These are phyloP conservation scores for Leonotis leonurus DNA, from an alignment of 257 asterid genomes.

Conservation along the genomic window DNA sequence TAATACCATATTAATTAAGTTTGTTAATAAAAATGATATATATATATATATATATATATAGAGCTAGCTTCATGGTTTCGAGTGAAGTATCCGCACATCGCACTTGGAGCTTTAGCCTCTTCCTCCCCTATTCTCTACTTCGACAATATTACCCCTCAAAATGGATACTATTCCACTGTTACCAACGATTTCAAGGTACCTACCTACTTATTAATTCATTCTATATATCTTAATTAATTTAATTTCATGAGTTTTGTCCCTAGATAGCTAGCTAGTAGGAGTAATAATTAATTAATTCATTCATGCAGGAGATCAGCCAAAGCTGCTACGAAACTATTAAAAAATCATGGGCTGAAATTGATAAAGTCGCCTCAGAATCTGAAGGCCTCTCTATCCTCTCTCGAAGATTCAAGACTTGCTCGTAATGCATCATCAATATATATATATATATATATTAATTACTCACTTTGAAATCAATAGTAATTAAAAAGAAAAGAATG, in stretches of 20 bases:
- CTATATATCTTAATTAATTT: too few relatives aligned
- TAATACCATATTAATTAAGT: too few relatives aligned
- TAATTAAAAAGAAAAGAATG: too few relatives aligned
- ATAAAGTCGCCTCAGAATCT: conserved; percentile 37
- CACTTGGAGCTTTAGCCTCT: conserved; percentile 71
- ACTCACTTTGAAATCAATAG: too few relatives aligned
- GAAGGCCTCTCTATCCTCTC: conserved; percentile 50
- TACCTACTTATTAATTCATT: conserved; percentile 41
- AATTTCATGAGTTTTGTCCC: too few relatives aligned
- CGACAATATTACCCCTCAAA: conserved; percentile 53
- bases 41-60: too few relatives aligned
- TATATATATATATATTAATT: too few relatives aligned
- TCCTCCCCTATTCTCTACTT: conserved; percentile 81
- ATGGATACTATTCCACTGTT: conserved; percentile 44
- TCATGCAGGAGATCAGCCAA: conserved; percentile 44
- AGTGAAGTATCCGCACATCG: conserved; percentile 74
- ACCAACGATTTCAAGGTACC: conserved; percentile 47
- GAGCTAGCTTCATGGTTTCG: conserved; percentile 86
- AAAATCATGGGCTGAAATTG: conserved; percentile 67
- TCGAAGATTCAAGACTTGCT: conserved; percentile 52
- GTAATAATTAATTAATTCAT: neutral
- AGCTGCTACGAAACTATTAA: conserved; percentile 43
- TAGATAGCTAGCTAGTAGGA: too few relatives aligned
- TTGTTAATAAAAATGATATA: too few relatives aligned
- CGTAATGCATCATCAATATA: too few relatives aligned